Evolutionary conservation across 2,329 filamentous ascomycete genomes (phyloP).

Genomic region (Colletotrichum sp.): DNA sequence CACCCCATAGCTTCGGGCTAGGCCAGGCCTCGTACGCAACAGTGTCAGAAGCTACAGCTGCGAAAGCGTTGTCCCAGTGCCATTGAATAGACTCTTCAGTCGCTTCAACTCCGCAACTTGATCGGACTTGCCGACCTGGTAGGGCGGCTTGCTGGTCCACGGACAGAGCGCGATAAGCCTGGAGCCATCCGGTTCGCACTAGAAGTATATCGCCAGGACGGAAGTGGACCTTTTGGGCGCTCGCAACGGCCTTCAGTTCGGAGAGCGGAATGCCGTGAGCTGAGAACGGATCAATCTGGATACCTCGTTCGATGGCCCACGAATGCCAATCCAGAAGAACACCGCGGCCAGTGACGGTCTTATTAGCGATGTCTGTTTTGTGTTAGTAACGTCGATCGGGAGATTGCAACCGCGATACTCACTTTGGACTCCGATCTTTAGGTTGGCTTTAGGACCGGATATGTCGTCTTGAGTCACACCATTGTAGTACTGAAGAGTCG

Average conservation of each 20-base stretch:
- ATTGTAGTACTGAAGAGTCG: constrained; percentile 15
- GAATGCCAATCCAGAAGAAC: background rate
- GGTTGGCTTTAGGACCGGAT: background rate
- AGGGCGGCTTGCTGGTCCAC: constrained; percentile 32
- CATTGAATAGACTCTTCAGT: constrained; percentile 42
- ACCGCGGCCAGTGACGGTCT: background rate
- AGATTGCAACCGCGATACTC: background rate
- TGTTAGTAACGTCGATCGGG: background rate
- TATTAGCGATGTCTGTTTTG: background rate
- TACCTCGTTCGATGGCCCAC: background rate
- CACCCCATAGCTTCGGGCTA: constrained; percentile 36
- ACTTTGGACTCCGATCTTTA: constrained; percentile 8
- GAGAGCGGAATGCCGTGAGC: background rate
- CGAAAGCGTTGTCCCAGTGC: constrained; percentile 52
- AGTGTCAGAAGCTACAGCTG: constrained; percentile 49
- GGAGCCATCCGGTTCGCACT: constrained; percentile 56
- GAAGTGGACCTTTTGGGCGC: background rate
- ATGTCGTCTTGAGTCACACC: constrained; percentile 6
- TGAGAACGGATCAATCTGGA: background rate
- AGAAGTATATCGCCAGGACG: constrained; percentile 31
- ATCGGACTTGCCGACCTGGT: background rate
- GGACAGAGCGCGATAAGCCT: constrained; percentile 43
- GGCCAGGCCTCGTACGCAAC: constrained; percentile 47
- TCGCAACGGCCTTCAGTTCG: background rate
- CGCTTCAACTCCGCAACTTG: constrained; percentile 39